Evolutionary conservation across 75 land plant species (phyloP).

Genomic region (Chamaecyparis obtusa): DNA sequence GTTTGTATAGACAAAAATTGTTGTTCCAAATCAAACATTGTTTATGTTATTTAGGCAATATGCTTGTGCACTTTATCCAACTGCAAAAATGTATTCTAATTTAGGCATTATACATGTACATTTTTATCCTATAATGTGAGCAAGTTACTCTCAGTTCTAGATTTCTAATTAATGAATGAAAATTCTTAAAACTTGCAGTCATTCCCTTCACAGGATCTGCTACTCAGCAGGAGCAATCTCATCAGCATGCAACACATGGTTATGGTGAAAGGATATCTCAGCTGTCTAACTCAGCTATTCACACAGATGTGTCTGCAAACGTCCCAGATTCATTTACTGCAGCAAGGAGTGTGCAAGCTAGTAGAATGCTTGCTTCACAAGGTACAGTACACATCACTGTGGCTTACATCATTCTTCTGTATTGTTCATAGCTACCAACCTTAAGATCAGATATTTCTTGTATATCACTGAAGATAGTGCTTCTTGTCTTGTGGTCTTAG

Average conservation of each 20-base stretch:
- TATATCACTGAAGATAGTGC: not conserved
- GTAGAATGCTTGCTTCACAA: not conserved
- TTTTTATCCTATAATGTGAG: not conserved
- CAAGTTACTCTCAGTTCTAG: not conserved
- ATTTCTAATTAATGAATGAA: not conserved
- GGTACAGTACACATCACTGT: not conserved
- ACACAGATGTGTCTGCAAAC: not conserved
- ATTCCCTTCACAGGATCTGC: not conserved
- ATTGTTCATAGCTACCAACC: not conserved
- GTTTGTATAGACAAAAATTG: not conserved
- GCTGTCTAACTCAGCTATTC: not conserved
- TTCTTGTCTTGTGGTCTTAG: not conserved
- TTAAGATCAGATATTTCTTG: not conserved
- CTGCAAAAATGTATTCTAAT: not conserved
- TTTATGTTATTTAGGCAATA: not conserved
- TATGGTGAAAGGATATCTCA: not conserved
- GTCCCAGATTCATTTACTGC: not conserved
- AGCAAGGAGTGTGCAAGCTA: conserved; percentile 5
- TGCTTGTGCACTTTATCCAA: not conserved
- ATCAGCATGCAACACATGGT: not conserved
- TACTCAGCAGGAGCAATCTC: not conserved
- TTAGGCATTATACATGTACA: not conserved
- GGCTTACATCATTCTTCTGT: not conserved
- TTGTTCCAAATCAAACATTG: not conserved
- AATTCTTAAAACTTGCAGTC: not conserved